Base-by-base conservation (phyloP, 805 yeast species). In the Pichia nanzhaoensis region DNA sequence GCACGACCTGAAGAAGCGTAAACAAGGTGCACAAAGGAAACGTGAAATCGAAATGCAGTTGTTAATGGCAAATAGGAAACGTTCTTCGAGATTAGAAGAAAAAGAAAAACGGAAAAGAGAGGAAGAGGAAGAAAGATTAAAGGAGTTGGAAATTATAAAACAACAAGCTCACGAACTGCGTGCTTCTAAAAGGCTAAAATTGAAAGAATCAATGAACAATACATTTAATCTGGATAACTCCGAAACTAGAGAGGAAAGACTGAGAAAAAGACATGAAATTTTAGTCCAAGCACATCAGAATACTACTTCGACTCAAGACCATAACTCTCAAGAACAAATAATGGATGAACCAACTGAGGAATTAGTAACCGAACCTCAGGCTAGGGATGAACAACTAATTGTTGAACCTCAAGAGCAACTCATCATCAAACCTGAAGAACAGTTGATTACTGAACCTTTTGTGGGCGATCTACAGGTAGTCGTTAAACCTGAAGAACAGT, bases 21-120 rank as follows among this genome's bases (percentile, higher is more conserved):
- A 71, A 53, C 72, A 71, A 47, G 66, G 78, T 16, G 58, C 73
- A 24, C 76, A 75, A 50, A 67, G 84, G 53, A 75, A 72, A 52
- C 80, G 77, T 57, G 86, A 81, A 45, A 71, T 75, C 38, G 80
- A 83, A 51, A 70, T 84, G 72, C 77, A 75, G 39, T 74, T 73
- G 19, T 60, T 85, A 44, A 63, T 85, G 56, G 80, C 80, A 4
- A 76, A 84, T 46, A 71, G 93, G 55, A 84, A 85, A 55, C 71
- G 87, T 52, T 84, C 91, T 0, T 77, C 88, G 1, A 72, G 93
- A 61, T 61, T 85, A 37, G 85, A 82, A 52, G 84, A 83, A 17
- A 79, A 77, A 55, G 80, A 76, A 50, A 65, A 63, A 48, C 71
- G 65, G 41, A 68, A 60, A 45, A 66, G 58, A 38, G 84, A 79